Percentiles rank a stretch among this genome's conserved stretches.
phyloP scores from a whole-genome alignment of 805 yeast genomes.

The Kockiozyma suomiensis region DNA sequence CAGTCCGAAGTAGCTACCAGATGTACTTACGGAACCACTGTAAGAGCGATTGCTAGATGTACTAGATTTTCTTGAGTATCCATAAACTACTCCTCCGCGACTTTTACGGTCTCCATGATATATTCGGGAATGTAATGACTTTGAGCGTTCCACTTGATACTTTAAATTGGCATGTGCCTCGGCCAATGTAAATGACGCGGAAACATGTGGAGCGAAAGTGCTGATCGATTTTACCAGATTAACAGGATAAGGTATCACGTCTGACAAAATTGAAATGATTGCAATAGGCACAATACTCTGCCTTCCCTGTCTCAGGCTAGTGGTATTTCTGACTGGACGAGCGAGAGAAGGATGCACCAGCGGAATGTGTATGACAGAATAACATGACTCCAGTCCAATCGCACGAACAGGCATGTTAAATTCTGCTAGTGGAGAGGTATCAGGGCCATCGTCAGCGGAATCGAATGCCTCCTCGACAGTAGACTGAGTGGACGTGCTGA shows the following conservation, averaged over 20 bases:
- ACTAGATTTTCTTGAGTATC: conserved; percentile 9
- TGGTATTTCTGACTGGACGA: conserved; percentile 6
- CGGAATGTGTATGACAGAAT: conserved; percentile 41
- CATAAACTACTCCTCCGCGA: neutral
- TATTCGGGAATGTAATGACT: neutral
- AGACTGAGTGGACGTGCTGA: conserved; percentile 21
- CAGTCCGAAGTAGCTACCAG: conserved; percentile 12
- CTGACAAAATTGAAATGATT: conserved; percentile 40
- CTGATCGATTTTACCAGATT: conserved; percentile 34
- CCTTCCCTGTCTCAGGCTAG: neutral
- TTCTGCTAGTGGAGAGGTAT: conserved; percentile 2
- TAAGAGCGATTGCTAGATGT: conserved; percentile 5
- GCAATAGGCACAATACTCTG: conserved; percentile 40
- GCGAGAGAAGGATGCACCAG: conserved; percentile 36
- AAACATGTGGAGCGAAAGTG: conserved; percentile 41
- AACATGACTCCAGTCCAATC: conserved; percentile 41
- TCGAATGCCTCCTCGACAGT: conserved; percentile 35
- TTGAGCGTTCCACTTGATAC: conserved; percentile 34
- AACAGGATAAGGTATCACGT: conserved; percentile 41
- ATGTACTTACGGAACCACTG: neutral
- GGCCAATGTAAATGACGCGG: conserved; percentile 38
- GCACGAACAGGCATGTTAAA: conserved; percentile 37
- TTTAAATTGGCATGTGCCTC: conserved; percentile 37
- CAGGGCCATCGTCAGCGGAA: conserved; percentile 28
- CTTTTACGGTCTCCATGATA: conserved; percentile 1